Base-by-base conservation (phyloP, 1,139 yeast genomes). In the Pichia inconspicua region DNA sequence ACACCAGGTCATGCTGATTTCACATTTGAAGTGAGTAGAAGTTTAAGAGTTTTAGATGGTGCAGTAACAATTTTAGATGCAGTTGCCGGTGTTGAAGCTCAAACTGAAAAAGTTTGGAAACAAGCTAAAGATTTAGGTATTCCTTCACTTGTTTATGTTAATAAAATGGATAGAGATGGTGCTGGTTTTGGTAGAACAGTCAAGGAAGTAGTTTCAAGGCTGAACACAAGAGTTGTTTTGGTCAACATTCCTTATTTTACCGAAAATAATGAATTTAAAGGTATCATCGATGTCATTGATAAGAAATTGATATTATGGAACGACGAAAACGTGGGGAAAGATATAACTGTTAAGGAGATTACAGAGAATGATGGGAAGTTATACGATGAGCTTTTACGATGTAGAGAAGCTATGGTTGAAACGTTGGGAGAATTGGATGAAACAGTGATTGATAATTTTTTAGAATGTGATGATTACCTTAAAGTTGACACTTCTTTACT, bases 1-100 rank as follows among this genome's bases (percentile, higher is more conserved):
- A 90, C 99, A 0, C 99, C 99, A 1, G 99, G 99, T 0, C 99
- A 92, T 66, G 97, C 97, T 0, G 99, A 92, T 65, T 92, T 92
- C 63, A 86, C 95, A 0, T 92, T 90, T 64, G 99, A 92, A 65
- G 98, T 94, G 7, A 86, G 81, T 2, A 70, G 97, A 49, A 83
- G 97, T 0, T 74, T 92, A 51, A 74, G 96, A 53, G 97, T 92
- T 1, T 70, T 92, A 17, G 98, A 92, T 66, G 97, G 97, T 1
- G 95, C 90, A 0, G 95, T 92, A 5, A 84, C 96, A 0, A 86
- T 92, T 12, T 68, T 92, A 47, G 99, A 92, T 67, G 96, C 87
- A 0, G 97, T 92, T 4, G 97, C 97, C 1, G 99, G 98, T 14
- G 98, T 92, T 1, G 98, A 92, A 61, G 95, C 98, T 0, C 97